These are phyloP conservation scores for Aspergillus homomorphus DNA, from an alignment of 495 filamentous ascomycete species.

Conservation along the genomic window DNA sequence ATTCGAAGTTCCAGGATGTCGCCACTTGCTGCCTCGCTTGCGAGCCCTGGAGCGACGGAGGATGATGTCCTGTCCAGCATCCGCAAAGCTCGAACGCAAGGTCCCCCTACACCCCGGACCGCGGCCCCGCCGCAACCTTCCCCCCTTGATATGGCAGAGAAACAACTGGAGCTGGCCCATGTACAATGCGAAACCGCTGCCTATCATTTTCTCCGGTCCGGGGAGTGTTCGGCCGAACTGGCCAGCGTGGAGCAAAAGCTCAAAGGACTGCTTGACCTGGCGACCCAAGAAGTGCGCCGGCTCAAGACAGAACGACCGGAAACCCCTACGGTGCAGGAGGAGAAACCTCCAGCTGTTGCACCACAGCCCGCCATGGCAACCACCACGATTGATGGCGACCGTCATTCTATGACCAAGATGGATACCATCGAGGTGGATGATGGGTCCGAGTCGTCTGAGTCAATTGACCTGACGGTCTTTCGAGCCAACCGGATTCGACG, in stretches of 20 bases:
- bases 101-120: slow-evolving; percentile 15
- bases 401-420: slow-evolving; percentile 8
- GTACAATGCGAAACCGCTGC: slow-evolving; percentile 78
- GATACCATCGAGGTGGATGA: slow-evolving; percentile 46
- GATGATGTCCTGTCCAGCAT: slow-evolving; percentile 23
- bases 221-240: slow-evolving; percentile 74
- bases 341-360: slow-evolving; percentile 11
- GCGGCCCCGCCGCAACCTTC: slow-evolving; percentile 11
- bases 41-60: not conserved
- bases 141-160: slow-evolving; percentile 68
- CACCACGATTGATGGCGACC: slow-evolving; percentile 9
- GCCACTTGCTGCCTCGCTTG: not conserved
- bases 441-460: slow-evolving; percentile 34
- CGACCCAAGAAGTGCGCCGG: slow-evolving; percentile 39
- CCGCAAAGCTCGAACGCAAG: slow-evolving; percentile 32
- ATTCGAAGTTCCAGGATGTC: not conserved
- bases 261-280: slow-evolving; percentile 38
- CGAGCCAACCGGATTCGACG: slow-evolving; percentile 30
- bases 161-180: slow-evolving; percentile 73
- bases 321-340: slow-evolving; percentile 20
- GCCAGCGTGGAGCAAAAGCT: slow-evolving; percentile 60
- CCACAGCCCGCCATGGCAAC: slow-evolving; percentile 11
- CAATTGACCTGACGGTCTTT: slow-evolving; percentile 43
- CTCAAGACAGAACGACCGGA: slow-evolving; percentile 36
- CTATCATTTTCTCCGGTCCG: slow-evolving; percentile 80